Conservation (phyloP, 805 yeast genomes). For the Candida sakaeoensis region DNA sequence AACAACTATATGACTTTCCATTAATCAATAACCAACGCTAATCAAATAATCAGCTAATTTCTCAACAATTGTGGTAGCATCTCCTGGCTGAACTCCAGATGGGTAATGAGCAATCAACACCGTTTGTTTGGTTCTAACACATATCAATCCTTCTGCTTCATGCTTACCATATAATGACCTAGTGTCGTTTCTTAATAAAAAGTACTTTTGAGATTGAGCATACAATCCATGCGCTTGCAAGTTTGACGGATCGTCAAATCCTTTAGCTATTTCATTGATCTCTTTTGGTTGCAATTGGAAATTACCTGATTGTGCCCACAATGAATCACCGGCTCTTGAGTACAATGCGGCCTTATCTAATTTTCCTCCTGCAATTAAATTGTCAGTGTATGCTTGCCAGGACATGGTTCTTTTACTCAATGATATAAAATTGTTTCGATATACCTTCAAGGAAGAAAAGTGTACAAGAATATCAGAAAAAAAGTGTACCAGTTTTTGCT, state of each 20-base stretch:
- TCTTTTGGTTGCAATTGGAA: conserved; percentile 66
- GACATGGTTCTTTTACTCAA: conserved; percentile 19
- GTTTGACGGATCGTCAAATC: conserved; percentile 73
- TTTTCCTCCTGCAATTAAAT: conserved; percentile 80
- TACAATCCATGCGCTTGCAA: conserved; percentile 87
- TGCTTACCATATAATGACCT: conserved; percentile 91
- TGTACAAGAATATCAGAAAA: background rate
- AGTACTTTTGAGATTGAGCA: conserved; percentile 80
- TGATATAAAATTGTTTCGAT: too few relatives aligned
- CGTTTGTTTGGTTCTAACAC: conserved; percentile 93
- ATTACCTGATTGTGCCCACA: conserved; percentile 84
- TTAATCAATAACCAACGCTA: conserved; percentile 42
- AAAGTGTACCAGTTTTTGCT: background rate
- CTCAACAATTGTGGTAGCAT: conserved; percentile 92
- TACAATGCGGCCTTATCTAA: conserved; percentile 90
- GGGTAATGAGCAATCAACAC: conserved; percentile 93
- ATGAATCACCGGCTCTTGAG: conserved; percentile 90
- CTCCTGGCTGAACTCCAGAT: conserved; percentile 86
- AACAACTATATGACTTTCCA: too few relatives aligned
- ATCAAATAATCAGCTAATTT: conserved; percentile 94
- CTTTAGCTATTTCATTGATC: conserved; percentile 67
- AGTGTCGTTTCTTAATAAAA: conserved; percentile 83
- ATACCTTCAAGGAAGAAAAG: background rate
- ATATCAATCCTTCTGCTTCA: conserved; percentile 82
- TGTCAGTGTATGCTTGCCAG: conserved; percentile 87